A percentile compares a stretch with the other conserved stretches of the same genome.
These are phyloP conservation scores for Vinca minor DNA, from an alignment of 257 asterid genomes.

Conservation along the genomic window DNA sequence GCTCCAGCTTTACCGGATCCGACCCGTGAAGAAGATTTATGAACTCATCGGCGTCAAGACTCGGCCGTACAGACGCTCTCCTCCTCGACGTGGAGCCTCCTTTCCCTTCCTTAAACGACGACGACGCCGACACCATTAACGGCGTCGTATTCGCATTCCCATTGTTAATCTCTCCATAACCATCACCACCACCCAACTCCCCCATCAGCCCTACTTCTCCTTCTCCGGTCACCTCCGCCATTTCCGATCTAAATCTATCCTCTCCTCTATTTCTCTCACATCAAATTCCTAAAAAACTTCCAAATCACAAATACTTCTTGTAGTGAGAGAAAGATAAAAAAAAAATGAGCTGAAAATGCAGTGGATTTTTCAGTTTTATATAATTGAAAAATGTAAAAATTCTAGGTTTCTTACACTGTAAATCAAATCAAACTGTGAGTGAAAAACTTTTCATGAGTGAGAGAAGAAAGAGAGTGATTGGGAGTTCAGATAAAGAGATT, in stretches of 20 bases:
- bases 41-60: conserved; percentile 93
- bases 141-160: conserved; percentile 59
- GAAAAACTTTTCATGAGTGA: conserved; percentile 5
- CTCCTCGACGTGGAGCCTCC: conserved; percentile 63
- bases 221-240: conserved; percentile 84
- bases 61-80: conserved; percentile 73
- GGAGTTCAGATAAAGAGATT: conserved; percentile 10
- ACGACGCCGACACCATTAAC: conserved; percentile 61
- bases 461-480: conserved; percentile 16
- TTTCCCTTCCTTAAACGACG: conserved; percentile 72
- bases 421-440: neutral
- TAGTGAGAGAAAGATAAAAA: neutral
- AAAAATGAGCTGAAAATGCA: conserved; percentile 16
- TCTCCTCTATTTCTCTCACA: conserved; percentile 19
- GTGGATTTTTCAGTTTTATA: neutral
- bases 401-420: conserved; percentile 19
- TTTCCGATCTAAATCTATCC: conserved; percentile 52
- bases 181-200: conserved; percentile 31
- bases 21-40: conserved; percentile 90
- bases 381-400: neutral
- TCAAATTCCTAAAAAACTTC: conserved; percentile 14
- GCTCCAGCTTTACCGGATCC: conserved; percentile 99
- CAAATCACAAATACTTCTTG: neutral
- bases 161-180: conserved; percentile 36
- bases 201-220: conserved; percentile 55